A percentile compares a stretch with the other conserved stretches of the same genome.
Conservation (phyloP, 176 grass and related monocot species). For the Melocanna baccifera region DNA sequence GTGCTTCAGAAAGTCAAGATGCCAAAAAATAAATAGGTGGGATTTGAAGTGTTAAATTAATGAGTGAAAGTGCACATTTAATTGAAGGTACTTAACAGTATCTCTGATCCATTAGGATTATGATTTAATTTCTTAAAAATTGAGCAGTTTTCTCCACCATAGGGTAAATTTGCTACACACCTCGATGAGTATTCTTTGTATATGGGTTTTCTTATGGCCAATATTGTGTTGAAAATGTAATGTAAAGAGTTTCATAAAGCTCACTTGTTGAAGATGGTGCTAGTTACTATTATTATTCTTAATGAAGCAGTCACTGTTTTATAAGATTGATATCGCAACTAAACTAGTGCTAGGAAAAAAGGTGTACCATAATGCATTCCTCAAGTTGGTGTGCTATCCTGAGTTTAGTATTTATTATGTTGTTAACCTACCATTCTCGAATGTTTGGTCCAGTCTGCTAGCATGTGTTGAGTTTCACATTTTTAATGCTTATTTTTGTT, state of each 20-base stretch:
- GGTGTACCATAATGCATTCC: not conserved
- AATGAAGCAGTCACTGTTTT: not conserved
- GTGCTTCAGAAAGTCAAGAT: not conserved
- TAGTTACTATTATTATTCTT: not conserved
- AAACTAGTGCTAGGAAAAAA: constrained; percentile 11
- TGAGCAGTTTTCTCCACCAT: not conserved
- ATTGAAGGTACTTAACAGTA: not conserved
- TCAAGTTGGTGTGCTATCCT: constrained; percentile 3
- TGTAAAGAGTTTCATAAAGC: not conserved
- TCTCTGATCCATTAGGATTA: not conserved
- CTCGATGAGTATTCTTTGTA: not conserved
- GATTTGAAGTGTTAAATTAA: not conserved
- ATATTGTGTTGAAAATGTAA: not conserved
- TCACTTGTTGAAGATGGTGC: not conserved
- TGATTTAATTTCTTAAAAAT: not conserved
- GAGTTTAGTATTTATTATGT: not conserved
- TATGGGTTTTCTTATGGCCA: not conserved
- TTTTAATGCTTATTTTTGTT: not conserved
- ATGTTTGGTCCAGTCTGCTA: not conserved
- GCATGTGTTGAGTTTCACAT: not conserved
- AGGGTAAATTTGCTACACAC: not conserved
- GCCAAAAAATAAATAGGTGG: not conserved
- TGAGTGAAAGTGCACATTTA: too few species aligned
- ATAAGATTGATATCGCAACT: not conserved
- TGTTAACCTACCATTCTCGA: not conserved